A percentile compares a stretch with the other conserved stretches of the same genome.
Evolutionary conservation across 495 filamentous ascomycete genomes (phyloP).

Genomic region (Hypomontagnella submonticulosa): DNA sequence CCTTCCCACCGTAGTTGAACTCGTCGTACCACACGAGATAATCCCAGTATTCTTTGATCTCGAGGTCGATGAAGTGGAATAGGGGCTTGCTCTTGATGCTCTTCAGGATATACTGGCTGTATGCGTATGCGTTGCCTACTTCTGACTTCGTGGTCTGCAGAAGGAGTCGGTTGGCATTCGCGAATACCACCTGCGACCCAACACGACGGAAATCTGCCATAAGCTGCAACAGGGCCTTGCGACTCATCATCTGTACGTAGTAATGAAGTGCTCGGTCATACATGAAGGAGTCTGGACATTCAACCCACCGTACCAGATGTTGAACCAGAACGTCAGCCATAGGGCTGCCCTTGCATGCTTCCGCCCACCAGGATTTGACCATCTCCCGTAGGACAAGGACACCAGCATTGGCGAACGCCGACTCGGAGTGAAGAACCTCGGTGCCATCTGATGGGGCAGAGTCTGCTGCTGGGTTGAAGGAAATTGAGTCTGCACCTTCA

Average conservation of each 20-base stretch:
- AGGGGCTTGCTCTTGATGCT: conserved; percentile 93
- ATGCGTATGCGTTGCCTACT: conserved; percentile 96
- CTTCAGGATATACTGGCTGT: conserved; percentile 96
- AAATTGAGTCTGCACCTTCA: conserved; percentile 83
- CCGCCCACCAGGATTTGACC: conserved; percentile 98
- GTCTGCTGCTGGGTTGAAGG: conserved; percentile 81
- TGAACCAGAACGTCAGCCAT: conserved; percentile 99
- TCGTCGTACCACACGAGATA: conserved; percentile 99
- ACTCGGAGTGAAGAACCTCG: conserved; percentile 85
- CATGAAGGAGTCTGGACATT: conserved; percentile 88
- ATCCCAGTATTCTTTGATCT: conserved; percentile 99
- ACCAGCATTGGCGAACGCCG: conserved; percentile 91
- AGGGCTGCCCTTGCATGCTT: conserved; percentile 87
- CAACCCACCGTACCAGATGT: conserved; percentile 96
- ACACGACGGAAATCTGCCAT: conserved; percentile 98
- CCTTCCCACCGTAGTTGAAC: conserved; percentile 97
- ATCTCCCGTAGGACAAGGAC: conserved; percentile 92
- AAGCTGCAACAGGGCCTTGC: conserved; percentile 93
- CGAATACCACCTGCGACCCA: conserved; percentile 92
- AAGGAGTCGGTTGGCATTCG: conserved; percentile 86
- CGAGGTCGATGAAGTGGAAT: conserved; percentile 96
- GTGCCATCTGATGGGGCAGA: conserved; percentile 60
- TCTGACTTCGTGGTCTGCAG: conserved; percentile 97
- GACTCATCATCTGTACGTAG: conserved; percentile 98
- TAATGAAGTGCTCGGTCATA: conserved; percentile 97